Evolutionary conservation across 2,329 filamentous ascomycete genomes (phyloP), one percentile per base, ranked within the genome.

Genomic region (Calonectria pteridis): DNA sequence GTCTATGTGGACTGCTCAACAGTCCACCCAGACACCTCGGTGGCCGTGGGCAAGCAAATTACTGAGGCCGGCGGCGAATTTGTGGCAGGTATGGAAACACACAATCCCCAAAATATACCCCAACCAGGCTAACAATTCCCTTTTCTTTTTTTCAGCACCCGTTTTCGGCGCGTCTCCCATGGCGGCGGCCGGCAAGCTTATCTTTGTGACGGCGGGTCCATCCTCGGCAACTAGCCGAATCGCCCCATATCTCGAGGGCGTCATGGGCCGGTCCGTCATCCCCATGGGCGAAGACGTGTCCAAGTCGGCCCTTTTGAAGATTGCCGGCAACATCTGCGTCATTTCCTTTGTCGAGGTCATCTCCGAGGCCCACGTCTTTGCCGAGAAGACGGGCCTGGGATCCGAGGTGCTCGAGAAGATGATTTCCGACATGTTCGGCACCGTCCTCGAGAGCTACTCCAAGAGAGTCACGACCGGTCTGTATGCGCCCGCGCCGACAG

Each of bases 161-260:
- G 85, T 86, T 14, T 87, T 87, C 62, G 85, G 85, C 6, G 85
- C 84, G 4, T 83, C 84, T 28, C 84, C 84, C 2, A 84, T 86
- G 68, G 85, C 85, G 11, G 83, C 82, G 5, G 83, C 84, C 13
- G 85, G 85, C 2, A 85, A 86, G 76, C 81, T 87, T 33, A 85
- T 87, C 23, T 86, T 87, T 73, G 84, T 84, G 0, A 84, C 85
- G 63, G 85, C 82, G 3, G 85, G 85, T 2, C 82, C 84, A 2
- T 79, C 75, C 43, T 72, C 73, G 5, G 83, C 84, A 7, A 80
- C 82, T 3, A 79, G 82, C 33, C 70, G 69, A 2, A 80, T 87
- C 6, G 83, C 82, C 50, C 85, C 85, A 2, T 80, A 84, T 33
- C 84, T 87, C 40, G 81, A 84, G 66, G 83, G 84, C 71, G 84